These are phyloP conservation scores for Yueomyces sinensis DNA, from an alignment of 805 yeast species.

Conservation along the genomic window DNA sequence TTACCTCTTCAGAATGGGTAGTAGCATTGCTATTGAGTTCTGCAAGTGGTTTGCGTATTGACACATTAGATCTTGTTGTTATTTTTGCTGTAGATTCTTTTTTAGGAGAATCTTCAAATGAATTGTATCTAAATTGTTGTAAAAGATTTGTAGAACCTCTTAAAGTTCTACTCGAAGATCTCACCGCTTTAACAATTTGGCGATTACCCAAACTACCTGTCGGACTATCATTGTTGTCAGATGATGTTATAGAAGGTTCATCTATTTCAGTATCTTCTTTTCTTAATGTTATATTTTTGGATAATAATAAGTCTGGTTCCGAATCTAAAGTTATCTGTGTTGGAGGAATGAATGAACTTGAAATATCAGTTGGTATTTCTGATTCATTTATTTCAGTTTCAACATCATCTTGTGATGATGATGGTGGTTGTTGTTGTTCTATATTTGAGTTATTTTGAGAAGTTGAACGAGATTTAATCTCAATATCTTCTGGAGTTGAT, in stretches of 20 bases:
- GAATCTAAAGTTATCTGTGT: not conserved
- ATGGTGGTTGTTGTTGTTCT: not conserved
- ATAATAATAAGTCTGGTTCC: not conserved
- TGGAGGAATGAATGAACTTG: conserved; percentile 9
- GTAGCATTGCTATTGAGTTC: not conserved
- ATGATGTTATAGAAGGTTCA: not conserved
- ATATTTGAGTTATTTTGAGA: too few relatives aligned
- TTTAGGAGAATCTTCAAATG: not conserved
- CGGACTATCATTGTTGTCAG: not conserved
- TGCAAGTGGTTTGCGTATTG: not conserved
- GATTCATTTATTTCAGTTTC: conserved; percentile 21
- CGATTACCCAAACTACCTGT: conserved; percentile 9
- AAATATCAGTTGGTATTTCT: conserved; percentile 13
- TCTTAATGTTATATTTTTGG: too few relatives aligned
- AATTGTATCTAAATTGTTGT: conserved; percentile 1
- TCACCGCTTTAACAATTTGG: conserved; percentile 6
- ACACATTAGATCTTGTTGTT: not conserved
- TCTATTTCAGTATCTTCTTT: not conserved
- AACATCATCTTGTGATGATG: conserved; percentile 3
- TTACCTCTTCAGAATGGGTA: not conserved
- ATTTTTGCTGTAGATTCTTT: not conserved
- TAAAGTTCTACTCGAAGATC: not conserved
- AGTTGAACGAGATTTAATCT: not conserved
- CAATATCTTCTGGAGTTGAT: not conserved
- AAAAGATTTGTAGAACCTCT: not conserved